These are phyloP conservation scores for Jaltomata sinuosa DNA, from an alignment of 257 asterid species.

Conservation along the genomic window DNA sequence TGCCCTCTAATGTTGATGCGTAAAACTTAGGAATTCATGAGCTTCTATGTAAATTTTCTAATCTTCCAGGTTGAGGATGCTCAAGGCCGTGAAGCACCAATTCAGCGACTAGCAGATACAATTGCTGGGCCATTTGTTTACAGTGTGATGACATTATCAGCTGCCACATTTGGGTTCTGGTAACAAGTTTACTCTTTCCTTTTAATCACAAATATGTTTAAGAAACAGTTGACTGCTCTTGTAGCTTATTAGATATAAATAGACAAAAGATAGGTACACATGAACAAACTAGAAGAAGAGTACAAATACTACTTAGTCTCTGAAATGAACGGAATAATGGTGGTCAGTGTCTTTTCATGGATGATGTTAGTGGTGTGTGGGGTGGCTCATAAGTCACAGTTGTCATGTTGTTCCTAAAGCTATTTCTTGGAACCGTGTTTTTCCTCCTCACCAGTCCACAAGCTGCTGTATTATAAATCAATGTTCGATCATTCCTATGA, in stretches of 20 bases:
- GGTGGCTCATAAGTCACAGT: not conserved
- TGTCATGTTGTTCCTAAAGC: not conserved
- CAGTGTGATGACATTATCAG: slow-evolving; percentile 85
- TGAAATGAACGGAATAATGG: not conserved
- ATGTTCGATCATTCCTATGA: not conserved
- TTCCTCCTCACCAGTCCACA: not conserved
- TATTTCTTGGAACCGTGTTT: not conserved
- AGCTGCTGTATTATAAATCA: not conserved
- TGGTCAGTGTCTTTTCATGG: not conserved
- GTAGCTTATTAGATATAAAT: not conserved
- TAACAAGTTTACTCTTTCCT: slow-evolving; percentile 25
- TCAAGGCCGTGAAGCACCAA: slow-evolving; percentile 99
- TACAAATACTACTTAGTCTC: not conserved
- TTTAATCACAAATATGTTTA: not conserved
- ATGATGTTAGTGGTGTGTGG: not conserved
- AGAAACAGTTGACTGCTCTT: not conserved
- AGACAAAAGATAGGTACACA: not conserved
- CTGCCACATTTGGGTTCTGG: slow-evolving; percentile 96
- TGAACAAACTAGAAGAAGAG: not conserved
- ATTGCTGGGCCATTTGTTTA: slow-evolving; percentile 97
- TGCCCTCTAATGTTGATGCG: not conserved
- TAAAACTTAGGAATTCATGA: not conserved
- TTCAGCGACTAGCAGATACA: slow-evolving; percentile 97
- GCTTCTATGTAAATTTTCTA: not conserved
- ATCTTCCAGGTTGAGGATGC: slow-evolving; percentile 91